These are phyloP conservation scores for Rhytidiadelphus loreus DNA, from an alignment of 225 moss, liverwort and hornwort genomes.

Conservation along the genomic window DNA sequence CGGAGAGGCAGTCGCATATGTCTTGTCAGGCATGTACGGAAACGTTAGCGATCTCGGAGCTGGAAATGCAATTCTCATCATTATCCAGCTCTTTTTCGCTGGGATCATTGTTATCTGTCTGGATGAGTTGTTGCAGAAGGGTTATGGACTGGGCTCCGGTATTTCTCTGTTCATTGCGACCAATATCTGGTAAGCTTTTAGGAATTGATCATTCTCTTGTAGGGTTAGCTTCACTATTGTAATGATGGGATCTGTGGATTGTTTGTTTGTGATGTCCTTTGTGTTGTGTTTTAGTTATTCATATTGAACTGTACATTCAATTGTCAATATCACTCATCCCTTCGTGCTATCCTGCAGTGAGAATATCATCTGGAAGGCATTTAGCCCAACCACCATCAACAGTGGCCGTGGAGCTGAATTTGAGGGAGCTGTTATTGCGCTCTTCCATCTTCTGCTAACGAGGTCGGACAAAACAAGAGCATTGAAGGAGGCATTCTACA, in stretches of 20 bases:
- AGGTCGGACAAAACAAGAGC: conserved; percentile 86
- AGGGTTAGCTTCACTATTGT: background rate
- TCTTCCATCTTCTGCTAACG: conserved; percentile 90
- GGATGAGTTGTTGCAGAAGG: conserved; percentile 93
- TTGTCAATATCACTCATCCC: background rate
- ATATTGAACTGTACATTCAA: no score
- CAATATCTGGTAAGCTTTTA: conserved; percentile 68
- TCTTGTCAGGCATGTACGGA: conserved; percentile 89
- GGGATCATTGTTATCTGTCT: conserved; percentile 94
- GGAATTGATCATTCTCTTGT: background rate
- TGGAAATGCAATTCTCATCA: conserved; percentile 92
- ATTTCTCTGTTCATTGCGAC: conserved; percentile 97
- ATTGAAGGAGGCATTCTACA: conserved; percentile 85
- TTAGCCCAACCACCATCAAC: conserved; percentile 95
- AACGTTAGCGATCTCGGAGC: conserved; percentile 82
- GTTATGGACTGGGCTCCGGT: conserved; percentile 92
- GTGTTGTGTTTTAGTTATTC: background rate
- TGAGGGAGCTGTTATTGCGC: conserved; percentile 93
- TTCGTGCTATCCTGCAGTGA: conserved; percentile 35
- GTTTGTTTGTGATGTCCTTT: background rate
- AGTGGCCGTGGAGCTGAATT: conserved; percentile 95
- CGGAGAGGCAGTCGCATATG: conserved; percentile 87
- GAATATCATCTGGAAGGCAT: conserved; percentile 98
- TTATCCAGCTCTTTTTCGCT: conserved; percentile 89
- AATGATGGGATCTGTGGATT: background rate